Percentiles rank a stretch among this genome's conserved stretches.
These are phyloP conservation scores for Panicum virgatum DNA, from an alignment of 202 grass and related monocot genomes.

Conservation along the genomic window DNA sequence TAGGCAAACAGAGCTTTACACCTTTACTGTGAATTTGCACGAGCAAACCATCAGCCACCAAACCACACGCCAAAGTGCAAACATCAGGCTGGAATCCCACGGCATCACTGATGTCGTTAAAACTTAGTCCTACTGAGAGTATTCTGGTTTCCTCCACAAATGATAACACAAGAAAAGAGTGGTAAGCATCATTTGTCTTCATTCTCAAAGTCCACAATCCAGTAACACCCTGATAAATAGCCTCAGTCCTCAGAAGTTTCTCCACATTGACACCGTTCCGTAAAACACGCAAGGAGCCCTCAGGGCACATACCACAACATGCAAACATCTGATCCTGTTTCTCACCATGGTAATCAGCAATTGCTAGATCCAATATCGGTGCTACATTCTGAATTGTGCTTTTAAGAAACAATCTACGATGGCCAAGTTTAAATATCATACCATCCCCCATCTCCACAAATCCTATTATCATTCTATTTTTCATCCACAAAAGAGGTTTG, in stretches of 20 bases:
- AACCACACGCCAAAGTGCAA: conserved; percentile 95
- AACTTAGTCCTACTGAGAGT: conserved; percentile 94
- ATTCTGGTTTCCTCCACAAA: conserved; percentile 99
- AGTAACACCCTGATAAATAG: conserved; percentile 90
- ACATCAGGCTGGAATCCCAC: conserved; percentile 88
- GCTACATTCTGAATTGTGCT: conserved; percentile 87
- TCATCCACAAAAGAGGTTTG: conserved; percentile 80
- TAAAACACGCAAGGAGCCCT: conserved; percentile 86
- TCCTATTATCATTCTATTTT: conserved; percentile 70
- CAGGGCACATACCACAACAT: conserved; percentile 92
- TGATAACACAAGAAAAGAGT: conserved; percentile 96
- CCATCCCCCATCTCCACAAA: conserved; percentile 98
- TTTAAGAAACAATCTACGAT: conserved; percentile 74
- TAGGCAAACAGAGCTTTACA: conserved; percentile 91
- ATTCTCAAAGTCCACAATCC: conserved; percentile 93
- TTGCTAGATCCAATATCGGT: conserved; percentile 87
- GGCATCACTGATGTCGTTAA: conserved; percentile 91
- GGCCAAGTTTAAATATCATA: conserved; percentile 75
- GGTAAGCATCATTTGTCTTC: conserved; percentile 79
- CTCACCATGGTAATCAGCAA: conserved; percentile 90
- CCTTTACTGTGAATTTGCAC: conserved; percentile 93
- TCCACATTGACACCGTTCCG: conserved; percentile 93
- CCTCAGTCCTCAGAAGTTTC: conserved; percentile 76
- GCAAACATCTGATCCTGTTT: conserved; percentile 97
- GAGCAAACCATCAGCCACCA: conserved; percentile 77